Evolutionary conservation across 1,284 basidiomycete species (phyloP).

Genomic region (Gomphus sp.): DNA sequence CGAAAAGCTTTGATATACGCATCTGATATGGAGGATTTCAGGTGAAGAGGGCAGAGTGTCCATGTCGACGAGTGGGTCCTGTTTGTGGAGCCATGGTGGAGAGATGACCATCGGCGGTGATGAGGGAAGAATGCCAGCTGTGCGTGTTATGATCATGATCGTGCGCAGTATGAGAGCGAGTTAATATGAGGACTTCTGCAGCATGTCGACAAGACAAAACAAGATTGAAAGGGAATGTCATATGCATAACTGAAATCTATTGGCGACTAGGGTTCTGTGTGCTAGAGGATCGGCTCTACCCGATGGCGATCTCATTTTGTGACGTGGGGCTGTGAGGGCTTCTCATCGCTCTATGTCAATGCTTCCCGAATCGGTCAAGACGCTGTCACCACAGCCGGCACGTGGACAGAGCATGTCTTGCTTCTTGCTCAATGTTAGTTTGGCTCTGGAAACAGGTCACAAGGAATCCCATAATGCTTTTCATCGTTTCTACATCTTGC

Average conservation of each 20-base stretch:
- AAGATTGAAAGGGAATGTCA: not conserved
- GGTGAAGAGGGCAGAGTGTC: not conserved
- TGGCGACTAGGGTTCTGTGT: not conserved
- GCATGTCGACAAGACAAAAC: not conserved
- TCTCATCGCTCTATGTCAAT: not conserved
- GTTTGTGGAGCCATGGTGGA: not conserved
- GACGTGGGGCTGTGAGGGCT: not conserved
- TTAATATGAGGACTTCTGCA: not conserved
- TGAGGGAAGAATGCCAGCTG: not conserved
- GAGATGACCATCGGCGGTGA: not conserved
- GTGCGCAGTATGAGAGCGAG: not conserved
- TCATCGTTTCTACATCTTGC: not conserved
- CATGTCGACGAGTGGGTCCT: not conserved
- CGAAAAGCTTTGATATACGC: not conserved
- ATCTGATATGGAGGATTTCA: not conserved
- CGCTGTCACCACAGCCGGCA: not conserved
- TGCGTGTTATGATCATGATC: not conserved
- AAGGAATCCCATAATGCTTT: not conserved
- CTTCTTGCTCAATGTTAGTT: not conserved
- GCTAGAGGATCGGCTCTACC: not conserved
- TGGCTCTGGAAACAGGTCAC: not conserved
- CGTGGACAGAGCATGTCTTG: constrained; percentile 8
- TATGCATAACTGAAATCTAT: not conserved
- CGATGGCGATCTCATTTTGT: not conserved
- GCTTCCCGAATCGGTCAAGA: not conserved